Evolutionary conservation across 2,329 filamentous ascomycete species (phyloP), one percentile per base, ranked within the genome.

Genomic region (Stachybotrys chartarum): DNA sequence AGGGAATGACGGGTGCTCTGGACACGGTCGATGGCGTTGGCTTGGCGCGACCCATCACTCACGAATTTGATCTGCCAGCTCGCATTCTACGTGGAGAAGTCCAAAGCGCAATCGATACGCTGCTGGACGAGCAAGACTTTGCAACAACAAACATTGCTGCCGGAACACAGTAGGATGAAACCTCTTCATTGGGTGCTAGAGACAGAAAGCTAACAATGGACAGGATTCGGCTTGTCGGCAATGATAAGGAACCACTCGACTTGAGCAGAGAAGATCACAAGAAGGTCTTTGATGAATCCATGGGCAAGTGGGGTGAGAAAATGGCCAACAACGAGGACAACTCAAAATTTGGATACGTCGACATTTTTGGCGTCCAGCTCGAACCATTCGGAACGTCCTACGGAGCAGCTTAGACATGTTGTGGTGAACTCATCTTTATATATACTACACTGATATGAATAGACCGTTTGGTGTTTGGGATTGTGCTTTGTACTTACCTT

Each of bases 1-100:
- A 68, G 18, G 84, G 77, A 3, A 85, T 87, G 83, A 77, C 80
- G 14, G 68, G 73, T n/a, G 82, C 81, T 0, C 71, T 86, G 3
- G 61, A 79, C 3, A 75, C 75, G 0, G 79, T 86, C 4, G 78
- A 87, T 60, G 83, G 84, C 18, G 72, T 87, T 8, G 84, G 84
- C 0, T 69, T 87, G 18, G 85, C 57, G 1, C 60, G 72, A 3
- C 72, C 74, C 0, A 60, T 59, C 3, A 57, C 62, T 30, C 60
- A 66, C 3, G 62, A 66, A 31, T 61, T 64, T 24, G 64, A 66
- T 11, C 45, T 69, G 14, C 61, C 65, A 1, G 55, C 54, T 17
- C 67, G 66, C 56, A 54, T 69, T 7, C 52, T 68, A 6, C 56
- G 59, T 17, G 60, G 59, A 0, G 64, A 70, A 1, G 73, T 72